These are phyloP conservation scores for Marasmius sp. DNA, from an alignment of 1,284 basidiomycete genomes.

Conservation along the genomic window DNA sequence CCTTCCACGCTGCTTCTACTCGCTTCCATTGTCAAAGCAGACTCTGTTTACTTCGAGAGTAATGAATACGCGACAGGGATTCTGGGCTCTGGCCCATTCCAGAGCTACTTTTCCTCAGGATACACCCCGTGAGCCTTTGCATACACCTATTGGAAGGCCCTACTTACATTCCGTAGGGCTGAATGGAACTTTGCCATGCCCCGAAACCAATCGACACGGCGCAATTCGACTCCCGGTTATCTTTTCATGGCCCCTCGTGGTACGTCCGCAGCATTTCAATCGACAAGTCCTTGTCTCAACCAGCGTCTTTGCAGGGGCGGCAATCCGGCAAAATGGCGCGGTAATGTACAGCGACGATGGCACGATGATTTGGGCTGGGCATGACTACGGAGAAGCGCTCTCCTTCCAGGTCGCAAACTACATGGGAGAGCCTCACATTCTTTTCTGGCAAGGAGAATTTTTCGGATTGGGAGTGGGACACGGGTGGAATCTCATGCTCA, in stretches of 20 bases:
- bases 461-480: constrained; percentile 1
- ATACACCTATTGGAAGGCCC: neutral
- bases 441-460: constrained; percentile 5
- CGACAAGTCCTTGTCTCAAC: no score
- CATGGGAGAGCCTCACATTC: constrained; percentile 6
- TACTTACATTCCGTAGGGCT: neutral
- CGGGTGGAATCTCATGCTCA: constrained; percentile 2
- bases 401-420: neutral
- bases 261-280: neutral
- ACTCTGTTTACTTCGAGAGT: constrained; percentile 8
- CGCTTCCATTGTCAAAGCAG: neutral
- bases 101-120: constrained; percentile 7
- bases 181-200: constrained; percentile 9
- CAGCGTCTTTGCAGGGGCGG: no score
- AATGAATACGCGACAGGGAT: constrained; percentile 9
- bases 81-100: constrained; percentile 6
- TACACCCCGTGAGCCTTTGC: constrained; percentile 6
- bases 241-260: constrained; percentile 10
- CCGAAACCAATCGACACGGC: neutral
- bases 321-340: neutral
- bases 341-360: neutral
- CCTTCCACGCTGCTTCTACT: neutral
- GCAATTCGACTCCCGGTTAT: constrained; percentile 1
- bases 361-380: constrained; percentile 5
- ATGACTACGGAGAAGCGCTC: constrained; percentile 3